Base-by-base conservation (phyloP, 345 rosid genomes). In the Moricandia arvensis region DNA sequence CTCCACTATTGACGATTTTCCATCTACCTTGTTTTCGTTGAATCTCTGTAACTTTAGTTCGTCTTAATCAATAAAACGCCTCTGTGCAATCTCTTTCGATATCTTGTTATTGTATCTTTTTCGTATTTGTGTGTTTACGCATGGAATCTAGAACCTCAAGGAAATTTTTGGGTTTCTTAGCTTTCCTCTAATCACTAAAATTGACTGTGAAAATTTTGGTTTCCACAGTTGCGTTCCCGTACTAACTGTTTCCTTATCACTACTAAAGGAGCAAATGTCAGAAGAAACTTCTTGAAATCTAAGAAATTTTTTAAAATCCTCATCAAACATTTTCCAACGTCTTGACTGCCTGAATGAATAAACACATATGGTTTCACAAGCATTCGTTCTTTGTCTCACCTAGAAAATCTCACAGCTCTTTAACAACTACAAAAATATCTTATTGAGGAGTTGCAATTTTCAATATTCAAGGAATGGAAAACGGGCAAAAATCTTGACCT, bases 351-450 rank as follows among this genome's bases (percentile, higher is more conserved):
- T 0, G 88, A 83, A 67, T 82, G 81, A n/a, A n/a, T n/a, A n/a
- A n/a, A n/a, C n/a, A n/a, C n/a, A n/a, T n/a, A n/a, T n/a, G n/a
- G n/a, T n/a, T 91, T 89, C 55, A 59, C 67, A 54, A 82, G 77
- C 38, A 90, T 87, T 55, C 72, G 77, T 77, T 85, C 80, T 80
- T 83, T n/a, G 83, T 74, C 92, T 86, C 5, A 81, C 71, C 73
- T 72, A 87, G 51, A 81, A 87, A 35, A 91, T 69, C 77, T 89
- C 89, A 47, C 94, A 86, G 8, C 83, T 86, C 80, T 79, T 87
- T 27, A 87, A 0, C 16, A 91, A 81, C 12, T 69, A 41, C 4
- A 59, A 78, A 30, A 83, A 74, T 10, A 83, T 72, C 75, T 82
- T 89, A 83, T 79, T 87, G 11, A 91, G 71, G 0, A 75, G 47